Base-by-base conservation (phyloP, 2,329 filamentous ascomycete species). In the Penicillium sp. region DNA sequence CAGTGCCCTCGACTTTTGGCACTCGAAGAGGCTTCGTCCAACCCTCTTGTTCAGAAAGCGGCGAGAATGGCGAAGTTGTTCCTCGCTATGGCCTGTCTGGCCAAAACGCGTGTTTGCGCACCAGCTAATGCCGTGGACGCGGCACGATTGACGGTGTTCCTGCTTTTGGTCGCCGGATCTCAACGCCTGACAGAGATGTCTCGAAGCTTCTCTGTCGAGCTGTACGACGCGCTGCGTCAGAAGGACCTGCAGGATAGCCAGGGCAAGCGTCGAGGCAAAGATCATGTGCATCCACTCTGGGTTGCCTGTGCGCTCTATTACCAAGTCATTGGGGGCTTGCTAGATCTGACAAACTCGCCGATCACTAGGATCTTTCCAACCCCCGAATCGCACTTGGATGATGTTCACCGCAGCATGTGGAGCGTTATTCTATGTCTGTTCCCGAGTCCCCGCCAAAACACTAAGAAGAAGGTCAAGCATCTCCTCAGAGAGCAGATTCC, bases 151-250 rank as follows among this genome's bases (percentile, higher is more conserved):
- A 43, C 51, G 0, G 38, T 58, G 14, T 48, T 54, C n/a, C 50
- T 50, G 31, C 13, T 61, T 0, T 34, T 65, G 22, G 40, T 46
- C 14, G 34, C 45, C 36, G 54, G 52, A 24, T 45, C 45, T 8
- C 49, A 49, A 14, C 28, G 45, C 9, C 40, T 65, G 7, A 48
- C 43, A n/a, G 42, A 59, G 8, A 32, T 44, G 14, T 60, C 62
- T 7, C 36, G 46, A n/a, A 20, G 11, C 1, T 51, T 60, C 31
- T 53, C 49, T 20, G 36, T 38, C 3, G 42, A 23, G 1, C 41
- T 60, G 7, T 56, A 42, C 11, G 29, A 44, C 1, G 32, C 44
- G 5, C 35, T 61, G 18, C 47, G 47, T 16, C 47, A 44, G 3
- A 50, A 52, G 24, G 46, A 39, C 37, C 32, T 40, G 9, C 37